Base-by-base conservation (phyloP, 1,284 basidiomycete species). In the Apiotrichum porosum region DNA sequence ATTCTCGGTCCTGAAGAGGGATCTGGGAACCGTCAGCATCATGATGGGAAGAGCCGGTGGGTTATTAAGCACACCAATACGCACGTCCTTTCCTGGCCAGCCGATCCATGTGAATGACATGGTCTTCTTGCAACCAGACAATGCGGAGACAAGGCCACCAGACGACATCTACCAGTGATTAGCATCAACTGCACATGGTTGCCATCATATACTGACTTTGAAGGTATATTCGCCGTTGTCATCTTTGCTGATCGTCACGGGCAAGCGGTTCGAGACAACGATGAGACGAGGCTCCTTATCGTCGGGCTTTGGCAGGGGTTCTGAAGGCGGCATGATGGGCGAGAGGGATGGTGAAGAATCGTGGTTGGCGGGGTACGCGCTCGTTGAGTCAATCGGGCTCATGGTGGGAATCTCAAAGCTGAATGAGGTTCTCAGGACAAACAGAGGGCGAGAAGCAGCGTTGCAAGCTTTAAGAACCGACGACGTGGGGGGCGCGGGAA, bases 91-190 rank as follows among this genome's bases (percentile, higher is more conserved):
- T 13, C 72, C 72, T 2, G 72, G 71, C 90, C 90, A 93, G 42
- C 89, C 89, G 56, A 93, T 93, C 90, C 90, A 94, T 22, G 88
- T 93, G 75, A 97, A 95, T 66, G 81, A 85, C 80, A 97, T 84
- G 38, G 86, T 90, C 76, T 93, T 94, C 76, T 97, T 97, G 80
- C 90, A 93, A 39, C 92, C 92, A 14, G 86, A 87, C 52, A 97
- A 82, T 41, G 92, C 92, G 45, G 88, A 92, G 54, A 95, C 92
- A 50, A 97, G 84, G 45, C 92, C 92, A 37, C 92, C 92, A 2
- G 88, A 92, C 46, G 88, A 92, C 88, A 94, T 93, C 78, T 74
- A 42, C 4, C 12, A n/a, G 24, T 19, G 21, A 36, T 24, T 18
- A n/a, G 24, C 14, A 3, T 21, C n/a, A 19, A 10, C 18, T 9